phyloP scores from a whole-genome alignment of 2,329 filamentous ascomycete species.

The Myriosclerotinia curreyana region DNA sequence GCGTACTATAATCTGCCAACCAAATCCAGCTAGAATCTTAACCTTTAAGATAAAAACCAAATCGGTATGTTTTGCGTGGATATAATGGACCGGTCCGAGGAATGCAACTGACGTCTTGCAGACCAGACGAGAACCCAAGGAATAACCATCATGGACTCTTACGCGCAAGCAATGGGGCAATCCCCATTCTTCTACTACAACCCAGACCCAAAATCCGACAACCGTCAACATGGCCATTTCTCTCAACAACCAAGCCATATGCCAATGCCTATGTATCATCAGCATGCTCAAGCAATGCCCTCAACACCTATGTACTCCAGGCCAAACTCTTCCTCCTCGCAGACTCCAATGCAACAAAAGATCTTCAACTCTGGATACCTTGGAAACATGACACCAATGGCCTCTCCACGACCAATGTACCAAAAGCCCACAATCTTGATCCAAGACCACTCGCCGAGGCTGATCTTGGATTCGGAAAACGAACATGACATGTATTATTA shows the following conservation, averaged over 20 bases:
- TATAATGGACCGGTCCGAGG: constrained; percentile 16
- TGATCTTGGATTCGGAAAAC: constrained; percentile 73
- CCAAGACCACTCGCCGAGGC: constrained; percentile 54
- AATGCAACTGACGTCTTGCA: constrained; percentile 33
- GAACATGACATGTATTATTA: constrained; percentile 65
- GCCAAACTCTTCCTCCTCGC: constrained; percentile 63
- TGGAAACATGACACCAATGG: constrained; percentile 64
- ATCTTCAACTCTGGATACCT: constrained; percentile 37
- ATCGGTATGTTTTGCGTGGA: constrained; percentile 28
- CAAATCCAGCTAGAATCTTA: constrained; percentile 19
- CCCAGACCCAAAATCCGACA: constrained; percentile 69
- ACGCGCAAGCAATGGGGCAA: constrained; percentile 61
- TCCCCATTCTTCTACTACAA: constrained; percentile 85
- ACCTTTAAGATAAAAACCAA: constrained; percentile 14
- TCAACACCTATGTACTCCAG: constrained; percentile 63
- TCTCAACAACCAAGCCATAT: constrained; percentile 53
- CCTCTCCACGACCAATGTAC: constrained; percentile 68
- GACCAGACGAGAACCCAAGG: constrained; percentile 25
- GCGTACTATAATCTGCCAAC: constrained; percentile 29
- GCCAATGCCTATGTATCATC: constrained; percentile 51
- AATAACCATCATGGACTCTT: constrained; percentile 38
- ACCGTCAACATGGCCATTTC: constrained; percentile 73
- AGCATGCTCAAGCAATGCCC: constrained; percentile 54
- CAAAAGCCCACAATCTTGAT: constrained; percentile 73
- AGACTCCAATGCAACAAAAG: constrained; percentile 45